Base-by-base conservation (phyloP, 305 asterid genomes). In the Lippia alba region DNA sequence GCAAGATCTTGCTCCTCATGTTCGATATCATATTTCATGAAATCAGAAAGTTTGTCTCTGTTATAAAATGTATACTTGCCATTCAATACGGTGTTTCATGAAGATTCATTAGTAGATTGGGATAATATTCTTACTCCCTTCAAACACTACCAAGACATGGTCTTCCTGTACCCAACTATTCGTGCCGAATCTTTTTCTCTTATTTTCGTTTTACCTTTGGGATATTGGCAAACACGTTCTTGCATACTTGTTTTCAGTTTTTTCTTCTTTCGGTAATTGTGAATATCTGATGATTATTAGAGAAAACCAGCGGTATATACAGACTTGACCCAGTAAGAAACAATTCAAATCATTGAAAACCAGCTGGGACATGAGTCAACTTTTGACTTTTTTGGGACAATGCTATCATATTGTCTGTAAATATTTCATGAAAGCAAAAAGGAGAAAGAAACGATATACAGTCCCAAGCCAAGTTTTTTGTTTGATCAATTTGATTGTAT, bases 401-500 rank as follows among this genome's bases (percentile, higher is more conserved):
- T 24, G 30, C 30, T 3, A 55, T 55, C 15, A 51, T 6, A 55
- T 4, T 9, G 60, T 19, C 34, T 2, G 4, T 4, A 54, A 54
- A 18, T 30, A 2, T 54, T 18, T 12, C 19, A n/a, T 14, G 3
- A 63, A 56, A 20, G 44, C 19, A 48, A 6, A 12, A 5, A 12
- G 5, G 8, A 12, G n/a, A 50, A 45, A 33, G 17, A 32, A 45
- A 18, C 6, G 0, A 15, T 60, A 6, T 6, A 48, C 56, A 36
- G 16, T 14, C 5, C 12, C 62, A 36, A 14, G 34, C 50, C 32
- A 8, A 11, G 7, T 34, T 39, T 40, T 59, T 73, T 54, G 33
- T 36, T 48, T 59, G 68, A 40, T 68, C 65, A 55, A 71, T 4
- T 10, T 18, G 4, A 51, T 57, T n/a, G 46, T 48, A 41, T 70